Evolutionary conservation across 2,329 filamentous ascomycete species (phyloP), one percentile per base, ranked within the genome.

Genomic region (Colletotrichum tabaci): DNA sequence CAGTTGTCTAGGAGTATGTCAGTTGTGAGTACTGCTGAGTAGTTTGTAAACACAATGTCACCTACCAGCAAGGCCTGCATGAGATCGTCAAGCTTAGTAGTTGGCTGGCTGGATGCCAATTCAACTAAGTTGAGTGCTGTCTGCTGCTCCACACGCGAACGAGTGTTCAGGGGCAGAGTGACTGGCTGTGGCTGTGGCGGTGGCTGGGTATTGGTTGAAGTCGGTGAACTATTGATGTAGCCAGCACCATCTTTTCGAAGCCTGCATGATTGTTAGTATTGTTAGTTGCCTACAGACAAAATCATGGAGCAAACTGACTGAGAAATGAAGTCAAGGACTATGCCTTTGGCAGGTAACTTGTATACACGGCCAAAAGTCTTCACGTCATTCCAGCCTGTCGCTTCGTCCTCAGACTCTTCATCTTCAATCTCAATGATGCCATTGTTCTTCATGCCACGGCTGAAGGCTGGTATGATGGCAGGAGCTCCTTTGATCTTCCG

Each of bases 241-340:
- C 82, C 82, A 72, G 82, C 82, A 21, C 81, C 80, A 75, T 80
- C 77, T n/a, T 77, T 81, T 30, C 80, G 81, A 55, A 84, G 69
- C 67, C 82, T 84, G 38, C 38, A 55, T 7, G 26, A 26, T 13
- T 18, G 66, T 77, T 55, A 74, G 53, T 47, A 63, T 76, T 53
- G n/a, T 9, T 46, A 26, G 66, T 23, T 8, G n/a, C 12, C 35
- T 23, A 60, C 18, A 38, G 21, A 5, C 52, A 21, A 38, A 30
- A 4, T 23, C 23, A 38, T 18, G 30, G 40, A 21, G 35, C 2
- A 16, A 30, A 84, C 88, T 81, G 80, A 90, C 88, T 87, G 85
- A 71, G 88, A 84, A 60, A 97, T 90, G 79, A 98, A 95, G 78
- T 94, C 91, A 15, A 91, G 85, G 76, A 92, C 88, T 75, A 95